phyloP scores from a whole-genome alignment of 2,329 filamentous ascomycete genomes.

The Cladosporium sphaerospermum region DNA sequence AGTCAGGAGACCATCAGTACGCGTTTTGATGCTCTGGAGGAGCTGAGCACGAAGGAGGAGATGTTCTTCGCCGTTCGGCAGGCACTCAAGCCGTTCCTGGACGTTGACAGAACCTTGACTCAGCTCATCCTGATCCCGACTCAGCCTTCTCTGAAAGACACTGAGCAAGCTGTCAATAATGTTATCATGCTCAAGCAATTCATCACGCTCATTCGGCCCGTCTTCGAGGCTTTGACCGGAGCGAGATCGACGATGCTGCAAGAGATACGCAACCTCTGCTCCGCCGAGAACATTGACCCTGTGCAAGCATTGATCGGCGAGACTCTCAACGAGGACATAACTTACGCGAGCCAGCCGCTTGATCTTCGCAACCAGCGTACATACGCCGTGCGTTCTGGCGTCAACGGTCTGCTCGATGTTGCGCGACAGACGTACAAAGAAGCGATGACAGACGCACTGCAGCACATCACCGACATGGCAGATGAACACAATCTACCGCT shows the following conservation, averaged over 20 bases:
- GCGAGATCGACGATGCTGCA: slow-evolving; percentile 59
- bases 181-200: slow-evolving; percentile 83
- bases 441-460: slow-evolving; percentile 68
- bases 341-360: slow-evolving; percentile 69
- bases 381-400: slow-evolving; percentile 81
- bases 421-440: slow-evolving; percentile 87
- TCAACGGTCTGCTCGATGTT: slow-evolving; percentile 81
- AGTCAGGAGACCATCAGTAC: slow-evolving; percentile 59
- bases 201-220: slow-evolving; percentile 57
- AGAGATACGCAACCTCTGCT: slow-evolving; percentile 63
- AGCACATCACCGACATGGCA: slow-evolving; percentile 62
- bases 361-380: slow-evolving; percentile 85
- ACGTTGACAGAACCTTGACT: slow-evolving; percentile 74
- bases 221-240: slow-evolving; percentile 62
- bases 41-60: slow-evolving; percentile 73
- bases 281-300: slow-evolving; percentile 53
- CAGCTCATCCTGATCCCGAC: slow-evolving; percentile 74
- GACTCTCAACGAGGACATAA: slow-evolving; percentile 74
- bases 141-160: slow-evolving; percentile 58
- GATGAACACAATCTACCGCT: slow-evolving; percentile 52
- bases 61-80: slow-evolving; percentile 73
- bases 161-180: slow-evolving; percentile 78
- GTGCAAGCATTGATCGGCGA: slow-evolving; percentile 60
- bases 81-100: slow-evolving; percentile 69
- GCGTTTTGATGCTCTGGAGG: slow-evolving; percentile 76